Base-by-base conservation (phyloP, 192 early-diverging fungal species). In the Geosiphon pyriformis region DNA sequence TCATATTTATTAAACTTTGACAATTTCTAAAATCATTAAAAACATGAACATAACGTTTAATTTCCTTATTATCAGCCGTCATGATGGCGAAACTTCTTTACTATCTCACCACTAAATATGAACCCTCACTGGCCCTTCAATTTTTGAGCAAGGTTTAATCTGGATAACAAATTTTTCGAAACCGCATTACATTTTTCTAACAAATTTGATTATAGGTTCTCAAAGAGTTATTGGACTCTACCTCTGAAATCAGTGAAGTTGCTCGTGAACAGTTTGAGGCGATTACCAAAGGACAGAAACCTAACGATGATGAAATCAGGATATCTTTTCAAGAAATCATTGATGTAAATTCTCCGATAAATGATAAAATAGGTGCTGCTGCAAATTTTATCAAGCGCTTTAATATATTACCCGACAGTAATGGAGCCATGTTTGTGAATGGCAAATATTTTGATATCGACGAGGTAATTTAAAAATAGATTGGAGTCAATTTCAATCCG, bases 401-500 rank as follows among this genome's bases (percentile, higher is more conserved):
- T 25, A 35, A 32, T 31, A 52, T 55, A 20, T 26, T 4, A 12
- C 53, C 53, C 11, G 37, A 42, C 7, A 42, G 56, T 31, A 22
- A 57, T 31, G 51, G 85, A 7, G 76, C 80, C 4, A 63, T 85
- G 1, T 96, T 93, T 81, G 65, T 90, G 35, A 96, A 96, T 69
- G 94, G 94, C 55, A 89, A 87, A 69, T 83, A 82, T 65, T 71
- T 86, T 63, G 79, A 81, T 12, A 71, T 90, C 66, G 78, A 72
- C 49, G 82, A 85, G n/a, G 81, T 76, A 72, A 31, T 37, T 34
- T 22, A 32, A 11, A 18, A 32, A 59, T 27, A 26, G 56, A 48
- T 51, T 30, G 61, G 78, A 17, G 20, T 62, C 8, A 18, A 37
- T 12, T 33, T 29, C 0, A 27, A 49, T 57, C 23, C 42, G 35